Evolutionary conservation across 2,329 filamentous ascomycete species (phyloP), one percentile per base, ranked within the genome.

Genomic region (Colletotrichum phormii): DNA sequence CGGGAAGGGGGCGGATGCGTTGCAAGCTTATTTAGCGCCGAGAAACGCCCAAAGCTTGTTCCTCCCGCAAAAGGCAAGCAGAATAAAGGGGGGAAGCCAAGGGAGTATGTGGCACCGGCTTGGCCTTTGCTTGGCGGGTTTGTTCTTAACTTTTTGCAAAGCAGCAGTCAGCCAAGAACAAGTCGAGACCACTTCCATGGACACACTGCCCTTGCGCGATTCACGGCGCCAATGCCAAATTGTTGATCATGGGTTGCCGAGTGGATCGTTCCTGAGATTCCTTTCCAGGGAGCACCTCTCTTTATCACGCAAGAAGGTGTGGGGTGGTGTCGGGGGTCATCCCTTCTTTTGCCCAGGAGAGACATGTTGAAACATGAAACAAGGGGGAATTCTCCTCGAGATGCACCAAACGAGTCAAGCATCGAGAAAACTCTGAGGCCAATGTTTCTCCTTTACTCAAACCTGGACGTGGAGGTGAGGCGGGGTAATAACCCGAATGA

Each of bases 291-390:
- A 9, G 11, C 2, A 18, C 18, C 13, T 13, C 5, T 2, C 24
- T 33, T 53, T 24, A 8, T 8, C 9, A 24, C n/a, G n/a, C 8
- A 49, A 49, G 11, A 31, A 42, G 37, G 37, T 42, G 37, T 8
- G 15, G 37, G 37, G 11, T 12, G 5, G 15, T 29, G 55, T 24
- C 18, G 33, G 57, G 64, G 57, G 6, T 24, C 31, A 67, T 42
- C 57, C 64, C 18, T 35, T 29, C 31, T 15, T 22, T 5, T 22
- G n/a, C 3, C 13, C 13, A n/a, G 31, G 9, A 37, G 62, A 26
- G 11, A 22, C 15, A 18, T 18, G 8, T 37, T 54, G 64, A 55
- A 67, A 67, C 57, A 31, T 54, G 65, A 67, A 67, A 67, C 65
- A 12, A 49, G 24, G 54, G 42, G 18, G 31, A 53, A 33, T 37